A percentile compares a stretch with the other conserved stretches of the same genome.
Conservation (phyloP, 176 grass and related monocot genomes). For the Pontederia crassipes region DNA sequence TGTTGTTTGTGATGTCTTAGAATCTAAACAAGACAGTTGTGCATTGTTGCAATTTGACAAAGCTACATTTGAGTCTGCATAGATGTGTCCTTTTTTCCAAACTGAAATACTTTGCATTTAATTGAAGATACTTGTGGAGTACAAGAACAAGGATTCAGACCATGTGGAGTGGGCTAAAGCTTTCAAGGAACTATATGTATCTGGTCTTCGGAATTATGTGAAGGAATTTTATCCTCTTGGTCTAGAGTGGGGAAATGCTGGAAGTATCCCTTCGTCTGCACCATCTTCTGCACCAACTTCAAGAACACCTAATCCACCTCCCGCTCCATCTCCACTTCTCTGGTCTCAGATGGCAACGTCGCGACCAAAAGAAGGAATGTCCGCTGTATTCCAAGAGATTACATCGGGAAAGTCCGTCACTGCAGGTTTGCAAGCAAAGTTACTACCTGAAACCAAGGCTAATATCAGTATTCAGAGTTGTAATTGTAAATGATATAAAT, state of each 20-base stretch:
- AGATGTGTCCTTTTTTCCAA: too few relatives aligned
- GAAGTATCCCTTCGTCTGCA: conserved; percentile 15
- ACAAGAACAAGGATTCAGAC: conserved; percentile 79
- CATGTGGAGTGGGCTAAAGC: conserved; percentile 97
- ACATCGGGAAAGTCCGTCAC: conserved; percentile 63
- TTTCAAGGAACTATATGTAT: conserved; percentile 82
- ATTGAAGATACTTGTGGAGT: conserved; percentile 77
- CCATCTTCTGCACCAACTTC: conserved; percentile 29
- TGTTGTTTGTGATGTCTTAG: too few relatives aligned
- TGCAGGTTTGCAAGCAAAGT: conserved; percentile 33
- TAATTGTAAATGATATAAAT: background rate
- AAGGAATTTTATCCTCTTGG: conserved; percentile 85
- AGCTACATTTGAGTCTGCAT: too few relatives aligned
- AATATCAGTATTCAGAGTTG: background rate
- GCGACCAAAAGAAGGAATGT: conserved; percentile 74
- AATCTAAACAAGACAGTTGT: too few relatives aligned
- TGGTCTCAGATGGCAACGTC: conserved; percentile 38
- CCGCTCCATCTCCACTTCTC: conserved; percentile 59
- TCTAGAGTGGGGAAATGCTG: conserved; percentile 54
- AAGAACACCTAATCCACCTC: conserved; percentile 50
- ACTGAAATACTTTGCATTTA: too few relatives aligned
- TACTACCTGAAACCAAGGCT: background rate
- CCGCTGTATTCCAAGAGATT: conserved; percentile 91
- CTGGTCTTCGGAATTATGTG: conserved; percentile 84
- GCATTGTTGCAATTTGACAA: too few relatives aligned